phyloP scores from a whole-genome alignment of 495 filamentous ascomycete genomes.

The Parachaetomium inaequale region DNA sequence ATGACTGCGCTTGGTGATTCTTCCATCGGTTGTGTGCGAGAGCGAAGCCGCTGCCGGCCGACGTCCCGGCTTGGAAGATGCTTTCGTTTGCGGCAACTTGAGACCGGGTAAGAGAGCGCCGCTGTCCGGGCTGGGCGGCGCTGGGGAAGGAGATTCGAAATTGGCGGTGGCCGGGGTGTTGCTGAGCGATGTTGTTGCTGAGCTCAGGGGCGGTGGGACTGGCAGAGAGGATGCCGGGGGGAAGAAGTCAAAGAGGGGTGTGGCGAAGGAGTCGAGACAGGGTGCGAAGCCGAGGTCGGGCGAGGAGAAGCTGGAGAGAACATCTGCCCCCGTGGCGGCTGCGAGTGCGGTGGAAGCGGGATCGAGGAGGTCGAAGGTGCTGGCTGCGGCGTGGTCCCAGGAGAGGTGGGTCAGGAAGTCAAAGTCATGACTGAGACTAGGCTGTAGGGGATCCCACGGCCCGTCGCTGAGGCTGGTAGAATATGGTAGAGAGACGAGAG shows the following conservation, averaged over 20 bases:
- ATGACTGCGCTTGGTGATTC: slow-evolving; percentile 8
- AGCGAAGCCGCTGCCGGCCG: slow-evolving; percentile 10
- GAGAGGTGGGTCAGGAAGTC: slow-evolving; percentile 5
- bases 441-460: background rate
- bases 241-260: slow-evolving; percentile 4
- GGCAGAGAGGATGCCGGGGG: background rate
- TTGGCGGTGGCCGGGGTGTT: slow-evolving; percentile 5
- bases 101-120: slow-evolving; percentile 11
- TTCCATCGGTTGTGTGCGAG: background rate
- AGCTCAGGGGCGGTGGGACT: background rate
- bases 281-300: background rate
- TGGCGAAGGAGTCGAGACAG: slow-evolving; percentile 2
- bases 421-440: slow-evolving; percentile 5
- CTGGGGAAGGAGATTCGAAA: slow-evolving; percentile 1
- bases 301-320: background rate
- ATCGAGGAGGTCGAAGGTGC: slow-evolving; percentile 6
- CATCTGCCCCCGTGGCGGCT: background rate
- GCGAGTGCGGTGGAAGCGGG: background rate
- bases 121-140: background rate
- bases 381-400: slow-evolving; percentile 5
- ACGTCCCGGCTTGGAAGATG: slow-evolving; percentile 13
- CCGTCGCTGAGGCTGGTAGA: slow-evolving; percentile 18
- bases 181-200: background rate
- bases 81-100: slow-evolving; percentile 10
- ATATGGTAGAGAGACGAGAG: slow-evolving; percentile 6